These are phyloP conservation scores for Trypanosoma melophagium DNA, from an alignment of 208 protist genomes.

Conservation along the genomic window DNA sequence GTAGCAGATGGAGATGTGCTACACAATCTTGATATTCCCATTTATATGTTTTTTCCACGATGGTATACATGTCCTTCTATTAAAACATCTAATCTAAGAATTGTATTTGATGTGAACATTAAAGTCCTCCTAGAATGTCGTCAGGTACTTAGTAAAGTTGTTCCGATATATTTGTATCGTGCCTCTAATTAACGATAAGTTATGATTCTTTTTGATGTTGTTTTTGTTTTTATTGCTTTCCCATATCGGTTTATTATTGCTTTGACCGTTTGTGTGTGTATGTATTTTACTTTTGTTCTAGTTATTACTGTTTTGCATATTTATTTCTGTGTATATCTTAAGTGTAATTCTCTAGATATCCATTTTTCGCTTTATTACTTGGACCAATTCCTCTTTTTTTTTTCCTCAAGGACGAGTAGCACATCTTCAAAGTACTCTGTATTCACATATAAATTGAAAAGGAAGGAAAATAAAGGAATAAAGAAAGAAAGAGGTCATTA, in stretches of 20 bases:
- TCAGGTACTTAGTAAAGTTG: constrained; percentile 81
- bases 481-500: neutral
- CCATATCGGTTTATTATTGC: constrained; percentile 1
- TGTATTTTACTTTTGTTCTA: no score
- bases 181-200: no score
- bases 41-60: constrained; percentile 88
- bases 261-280: neutral
- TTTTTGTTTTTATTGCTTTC: neutral
- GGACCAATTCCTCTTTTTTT: no score
- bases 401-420: no score
- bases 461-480: neutral
- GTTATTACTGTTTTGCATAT: no score
- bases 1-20: constrained; percentile 75
- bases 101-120: constrained; percentile 89
- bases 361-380: no score
- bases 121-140: constrained; percentile 70
- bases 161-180: constrained; percentile 76
- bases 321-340: neutral
- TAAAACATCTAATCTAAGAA: constrained; percentile 63
- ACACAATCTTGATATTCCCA: constrained; percentile 56
- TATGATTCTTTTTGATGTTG: neutral
- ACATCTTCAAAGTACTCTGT: no score
- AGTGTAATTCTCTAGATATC: no score
- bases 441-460: no score
- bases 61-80: constrained; percentile 83